Evolutionary conservation across 2,329 filamentous ascomycete species (phyloP).

Genomic region (Alternaria postmessia): DNA sequence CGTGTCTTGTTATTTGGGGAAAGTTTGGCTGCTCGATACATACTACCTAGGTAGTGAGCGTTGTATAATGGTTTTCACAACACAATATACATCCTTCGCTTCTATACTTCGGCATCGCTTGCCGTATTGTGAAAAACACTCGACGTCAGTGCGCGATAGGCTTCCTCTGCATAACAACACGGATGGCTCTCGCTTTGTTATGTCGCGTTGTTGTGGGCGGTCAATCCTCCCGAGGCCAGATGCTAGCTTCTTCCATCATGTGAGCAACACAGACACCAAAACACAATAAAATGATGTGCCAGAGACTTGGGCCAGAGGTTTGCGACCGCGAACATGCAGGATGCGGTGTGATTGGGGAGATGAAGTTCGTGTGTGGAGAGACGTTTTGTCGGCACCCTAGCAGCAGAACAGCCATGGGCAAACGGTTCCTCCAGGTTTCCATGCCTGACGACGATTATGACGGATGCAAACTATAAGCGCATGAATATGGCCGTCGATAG

Average conservation of each 20-base stretch:
- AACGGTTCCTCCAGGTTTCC: not conserved
- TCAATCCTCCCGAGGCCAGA: not conserved
- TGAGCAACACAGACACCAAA: not conserved
- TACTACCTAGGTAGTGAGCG: not conserved
- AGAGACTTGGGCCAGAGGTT: not conserved
- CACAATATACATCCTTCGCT: constrained; percentile 16
- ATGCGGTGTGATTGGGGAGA: not conserved
- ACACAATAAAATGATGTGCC: not conserved
- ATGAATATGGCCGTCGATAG: constrained; percentile 12
- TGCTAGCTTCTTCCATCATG: not conserved
- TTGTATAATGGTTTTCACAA: constrained; percentile 8
- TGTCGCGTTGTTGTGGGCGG: constrained; percentile 1
- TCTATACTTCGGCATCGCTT: constrained; percentile 1
- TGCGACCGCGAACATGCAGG: not conserved
- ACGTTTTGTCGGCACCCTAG: not conserved
- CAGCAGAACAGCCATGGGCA: not conserved
- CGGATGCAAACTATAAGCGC: not conserved
- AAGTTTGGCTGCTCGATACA: not conserved
- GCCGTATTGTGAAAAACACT: not conserved
- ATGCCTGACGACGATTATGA: not conserved
- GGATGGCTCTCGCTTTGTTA: not conserved
- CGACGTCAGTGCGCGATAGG: not conserved
- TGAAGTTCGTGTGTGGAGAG: not conserved
- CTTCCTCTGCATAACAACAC: not conserved
- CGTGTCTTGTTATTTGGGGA: constrained; percentile 3